Conservation (phyloP, 2,329 filamentous ascomycete genomes). For the Xylaria sp. region DNA sequence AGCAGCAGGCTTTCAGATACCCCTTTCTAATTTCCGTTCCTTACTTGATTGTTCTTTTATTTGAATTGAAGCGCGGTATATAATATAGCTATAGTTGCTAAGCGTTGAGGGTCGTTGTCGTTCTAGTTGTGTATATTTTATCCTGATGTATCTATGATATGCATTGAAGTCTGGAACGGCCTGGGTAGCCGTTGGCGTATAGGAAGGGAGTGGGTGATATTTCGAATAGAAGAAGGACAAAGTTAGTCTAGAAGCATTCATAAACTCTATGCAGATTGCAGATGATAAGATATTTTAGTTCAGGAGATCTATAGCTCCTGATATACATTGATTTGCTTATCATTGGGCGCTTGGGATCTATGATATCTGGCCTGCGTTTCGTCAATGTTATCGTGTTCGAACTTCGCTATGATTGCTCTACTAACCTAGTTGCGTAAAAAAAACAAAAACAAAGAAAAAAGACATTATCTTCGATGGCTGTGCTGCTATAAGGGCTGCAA, state of each 20-base stretch:
- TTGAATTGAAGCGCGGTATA: constrained; percentile 11
- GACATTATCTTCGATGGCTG: neutral
- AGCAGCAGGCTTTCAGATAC: constrained; percentile 19
- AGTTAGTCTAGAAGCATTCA: neutral
- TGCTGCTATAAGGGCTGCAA: neutral
- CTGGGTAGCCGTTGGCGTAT: constrained; percentile 7
- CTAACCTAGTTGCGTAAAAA: no score
- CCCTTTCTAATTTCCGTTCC: constrained; percentile 1
- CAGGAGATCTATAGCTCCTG: neutral
- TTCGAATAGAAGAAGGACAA: constrained; percentile 17
- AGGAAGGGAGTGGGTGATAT: constrained; percentile 7
- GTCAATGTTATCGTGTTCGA: no score
- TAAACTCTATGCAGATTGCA: constrained; percentile 16
- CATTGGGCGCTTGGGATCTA: neutral
- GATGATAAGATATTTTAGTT: neutral
- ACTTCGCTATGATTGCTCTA: neutral
- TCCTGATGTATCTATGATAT: neutral
- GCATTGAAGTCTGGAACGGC: constrained; percentile 13
- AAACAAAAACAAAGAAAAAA: no score
- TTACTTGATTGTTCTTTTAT: neutral
- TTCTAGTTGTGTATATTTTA: constrained; percentile 16
- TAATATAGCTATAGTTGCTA: neutral
- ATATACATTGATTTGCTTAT: neutral
- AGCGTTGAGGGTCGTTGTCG: neutral
- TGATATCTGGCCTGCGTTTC: no score